Percentiles rank a stretch among this genome's conserved stretches.
Evolutionary conservation across 805 yeast species (phyloP).

Genomic region (Saturnispora besseyi): DNA sequence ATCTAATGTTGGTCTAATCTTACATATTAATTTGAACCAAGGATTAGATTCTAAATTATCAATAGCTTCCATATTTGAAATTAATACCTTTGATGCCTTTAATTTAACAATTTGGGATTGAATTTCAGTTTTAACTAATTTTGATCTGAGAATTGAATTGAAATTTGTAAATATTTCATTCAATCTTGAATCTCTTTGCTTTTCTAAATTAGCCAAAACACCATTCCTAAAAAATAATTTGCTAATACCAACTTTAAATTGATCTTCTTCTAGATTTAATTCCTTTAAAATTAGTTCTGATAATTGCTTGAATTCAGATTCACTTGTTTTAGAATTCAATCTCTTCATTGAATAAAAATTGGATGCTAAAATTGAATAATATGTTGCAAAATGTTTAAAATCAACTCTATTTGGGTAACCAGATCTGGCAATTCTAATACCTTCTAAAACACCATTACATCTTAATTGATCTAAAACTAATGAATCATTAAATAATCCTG

Average conservation of each 20-base stretch:
- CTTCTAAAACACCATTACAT: constrained; percentile 97
- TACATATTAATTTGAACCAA: constrained; percentile 71
- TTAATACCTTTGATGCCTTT: constrained; percentile 63
- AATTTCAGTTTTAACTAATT: constrained; percentile 41
- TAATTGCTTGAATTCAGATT: constrained; percentile 46
- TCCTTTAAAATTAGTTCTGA: constrained; percentile 59
- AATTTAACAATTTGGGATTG: constrained; percentile 44
- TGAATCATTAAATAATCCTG: constrained; percentile 61
- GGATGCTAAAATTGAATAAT: constrained; percentile 64
- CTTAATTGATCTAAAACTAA: constrained; percentile 82
- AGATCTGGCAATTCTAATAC: constrained; percentile 92
- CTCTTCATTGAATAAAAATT: constrained; percentile 26
- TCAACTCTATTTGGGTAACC: constrained; percentile 92
- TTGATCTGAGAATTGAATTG: constrained; percentile 61
- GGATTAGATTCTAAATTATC: constrained; percentile 44
- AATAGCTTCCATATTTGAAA: constrained; percentile 49
- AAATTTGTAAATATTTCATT: constrained; percentile 46
- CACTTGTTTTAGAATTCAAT: constrained; percentile 12
- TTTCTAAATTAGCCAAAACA: constrained; percentile 69
- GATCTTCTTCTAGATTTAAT: constrained; percentile 50
- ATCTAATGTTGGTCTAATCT: constrained; percentile 62
- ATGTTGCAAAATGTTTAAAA: constrained; percentile 66
- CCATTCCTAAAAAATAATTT: constrained; percentile 73
- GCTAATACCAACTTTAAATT: constrained; percentile 60
- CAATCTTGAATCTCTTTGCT: constrained; percentile 58